Conservation (phyloP, 768 basidiomycete species). For the Lyophyllum semitale region DNA sequence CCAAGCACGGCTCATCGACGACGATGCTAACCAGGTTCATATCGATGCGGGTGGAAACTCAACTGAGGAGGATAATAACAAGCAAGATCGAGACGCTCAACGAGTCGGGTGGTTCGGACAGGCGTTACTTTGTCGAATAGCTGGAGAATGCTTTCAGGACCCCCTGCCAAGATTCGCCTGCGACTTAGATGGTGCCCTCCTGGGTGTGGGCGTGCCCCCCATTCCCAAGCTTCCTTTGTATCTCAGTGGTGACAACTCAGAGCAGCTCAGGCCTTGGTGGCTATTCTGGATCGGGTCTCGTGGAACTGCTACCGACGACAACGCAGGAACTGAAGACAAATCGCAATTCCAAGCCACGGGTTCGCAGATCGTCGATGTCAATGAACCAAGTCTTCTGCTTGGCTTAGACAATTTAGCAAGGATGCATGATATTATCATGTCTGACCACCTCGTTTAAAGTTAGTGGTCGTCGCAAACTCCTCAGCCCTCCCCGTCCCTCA, state of each 20-base stretch:
- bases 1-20: slow-evolving; percentile 46
- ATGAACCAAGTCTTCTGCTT: slow-evolving; percentile 38
- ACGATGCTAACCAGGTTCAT: slow-evolving; percentile 40
- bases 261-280: slow-evolving; percentile 19
- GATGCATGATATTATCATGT: slow-evolving; percentile 17
- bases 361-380: slow-evolving; percentile 33
- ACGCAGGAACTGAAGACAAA: slow-evolving; percentile 10
- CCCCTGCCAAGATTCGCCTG: slow-evolving; percentile 70
- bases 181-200: slow-evolving; percentile 39
- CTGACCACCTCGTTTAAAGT: slow-evolving; percentile 66
- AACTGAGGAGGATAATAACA: slow-evolving; percentile 69
- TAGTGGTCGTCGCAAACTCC: slow-evolving; percentile 49
- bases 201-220: slow-evolving; percentile 46
- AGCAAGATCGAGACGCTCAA: slow-evolving; percentile 71
- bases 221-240: slow-evolving; percentile 50
- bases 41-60: slow-evolving; percentile 40
- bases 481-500: slow-evolving; percentile 20
- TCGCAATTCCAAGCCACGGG: slow-evolving; percentile 24
- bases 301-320: slow-evolving; percentile 21
- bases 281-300: slow-evolving; percentile 18
- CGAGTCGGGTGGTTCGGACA: slow-evolving; percentile 67
- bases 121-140: slow-evolving; percentile 80
- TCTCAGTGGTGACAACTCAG: slow-evolving; percentile 7
- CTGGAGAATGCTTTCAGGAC: slow-evolving; percentile 79
- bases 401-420: slow-evolving; percentile 40